Base-by-base conservation (phyloP, 2,329 filamentous ascomycete genomes). In the Xylariaceae sp. region DNA sequence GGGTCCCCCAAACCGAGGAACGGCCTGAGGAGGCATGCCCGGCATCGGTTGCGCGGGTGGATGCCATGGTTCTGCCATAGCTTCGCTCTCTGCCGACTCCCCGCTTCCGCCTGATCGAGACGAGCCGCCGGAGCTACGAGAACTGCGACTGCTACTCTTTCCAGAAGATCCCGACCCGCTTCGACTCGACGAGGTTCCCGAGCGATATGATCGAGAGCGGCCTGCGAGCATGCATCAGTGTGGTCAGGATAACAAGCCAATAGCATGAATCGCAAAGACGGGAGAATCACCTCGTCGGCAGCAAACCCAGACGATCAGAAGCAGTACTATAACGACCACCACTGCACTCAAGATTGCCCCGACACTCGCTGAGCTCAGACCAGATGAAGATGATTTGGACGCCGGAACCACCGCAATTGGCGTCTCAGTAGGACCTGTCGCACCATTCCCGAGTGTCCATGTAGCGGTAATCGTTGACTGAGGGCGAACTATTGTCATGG, bases 331-430 rank as follows among this genome's bases (percentile, higher is more conserved):
- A 14, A 52, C 27, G 12, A 53, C 51, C 10, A 58, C 60, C 1
- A 64, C 51, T 12, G 53, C 60, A 39, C 61, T 64, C 31, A 64
- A 53, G 35, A 63, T 62, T 7, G 59, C 54, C 14, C 61, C 61
- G 5, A 64, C 52, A 31, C 52, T 56, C 38, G 47, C 47, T 33
- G 55, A 46, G 31, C 32, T 48, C 5, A 36, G 33, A 12, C 33
- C 33, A 9, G 46, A 18, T n/a, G 36, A 45, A 12, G 46, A 49
- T n/a, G 55, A 40, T 42, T 42, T 47, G 18, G 52, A 35, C 32
- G 45, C 55, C 2, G 60, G 55, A 11, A 46, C 45, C n/a, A 51
- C 54, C 19, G 49, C 49, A 40, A 42, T 43, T 15, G 59, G 54
- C 6, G 51, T 45, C 9, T 53, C 49, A 11, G 57, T 59, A 22